Conservation (phyloP, 1,139 yeast species). For the Lodderomyces elongisporus region DNA sequence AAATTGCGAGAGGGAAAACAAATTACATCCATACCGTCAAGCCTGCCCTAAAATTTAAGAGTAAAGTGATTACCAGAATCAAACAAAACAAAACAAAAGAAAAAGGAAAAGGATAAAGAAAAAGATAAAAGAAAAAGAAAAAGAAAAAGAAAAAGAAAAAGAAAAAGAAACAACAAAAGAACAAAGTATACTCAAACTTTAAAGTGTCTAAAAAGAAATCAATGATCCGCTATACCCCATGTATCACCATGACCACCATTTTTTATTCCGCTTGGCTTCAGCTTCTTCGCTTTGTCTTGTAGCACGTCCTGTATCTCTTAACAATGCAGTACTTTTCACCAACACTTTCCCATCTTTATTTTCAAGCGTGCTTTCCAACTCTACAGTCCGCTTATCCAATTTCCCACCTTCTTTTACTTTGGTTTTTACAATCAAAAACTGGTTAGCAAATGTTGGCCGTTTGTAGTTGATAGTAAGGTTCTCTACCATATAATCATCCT, state of each 20-base stretch:
- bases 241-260: conserved; percentile 13
- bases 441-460: conserved; percentile 75
- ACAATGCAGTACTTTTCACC: conserved; percentile 33
- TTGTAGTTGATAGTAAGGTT: conserved; percentile 54
- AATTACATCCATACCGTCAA: too few species aligned
- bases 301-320: conserved; percentile 39
- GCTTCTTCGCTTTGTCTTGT: conserved; percentile 12
- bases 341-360: conserved; percentile 31
- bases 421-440: conserved; percentile 65
- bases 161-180: too few species aligned
- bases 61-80: too few species aligned
- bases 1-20: too few species aligned
- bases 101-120: too few species aligned
- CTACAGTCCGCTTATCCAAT: conserved; percentile 20
- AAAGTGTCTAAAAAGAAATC: too few species aligned
- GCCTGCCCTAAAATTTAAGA: too few species aligned
- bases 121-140: too few species aligned
- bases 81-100: too few species aligned
- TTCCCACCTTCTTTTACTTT: conserved; percentile 23
- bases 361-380: conserved; percentile 30
- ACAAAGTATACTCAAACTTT: too few species aligned
- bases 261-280: conserved; percentile 8
- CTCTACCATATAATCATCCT: conserved; percentile 44
- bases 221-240: too few species aligned
- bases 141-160: too few species aligned